phyloP scores from a whole-genome alignment of 2,329 filamentous ascomycete species.

The Pyrenochaeta sp. region DNA sequence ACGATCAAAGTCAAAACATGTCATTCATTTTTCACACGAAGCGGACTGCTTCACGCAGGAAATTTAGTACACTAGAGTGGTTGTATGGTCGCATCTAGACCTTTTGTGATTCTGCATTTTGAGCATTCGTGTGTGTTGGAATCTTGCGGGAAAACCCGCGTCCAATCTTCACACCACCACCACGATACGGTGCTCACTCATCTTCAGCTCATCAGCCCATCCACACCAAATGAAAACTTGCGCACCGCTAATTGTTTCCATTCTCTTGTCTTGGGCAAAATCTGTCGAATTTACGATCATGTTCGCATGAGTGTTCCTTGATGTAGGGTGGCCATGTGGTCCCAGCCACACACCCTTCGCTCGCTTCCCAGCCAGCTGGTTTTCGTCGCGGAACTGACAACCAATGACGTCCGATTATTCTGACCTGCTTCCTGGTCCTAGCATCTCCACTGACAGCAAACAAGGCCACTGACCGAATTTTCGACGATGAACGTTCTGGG shows the following conservation, averaged over 20 bases:
- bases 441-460: constrained; percentile 24
- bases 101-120: too few relatives aligned
- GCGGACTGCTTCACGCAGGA: too few relatives aligned
- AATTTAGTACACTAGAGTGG: too few relatives aligned
- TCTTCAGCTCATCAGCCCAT: constrained; percentile 22
- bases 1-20: background rate
- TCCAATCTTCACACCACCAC: constrained; percentile 1
- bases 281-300: constrained; percentile 8
- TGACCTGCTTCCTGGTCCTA: constrained; percentile 20
- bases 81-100: too few relatives aligned
- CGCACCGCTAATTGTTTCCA: constrained; percentile 8
- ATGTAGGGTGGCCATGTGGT: constrained; percentile 22
- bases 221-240: constrained; percentile 8
- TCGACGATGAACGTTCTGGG: constrained; percentile 14
- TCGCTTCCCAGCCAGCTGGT: constrained; percentile 16
- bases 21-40: too few relatives aligned
- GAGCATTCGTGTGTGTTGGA: too few relatives aligned
- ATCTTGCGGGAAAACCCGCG: too few relatives aligned
- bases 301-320: constrained; percentile 4
- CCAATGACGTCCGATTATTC: constrained; percentile 28
- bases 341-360: constrained; percentile 26
- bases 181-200: constrained; percentile 18
- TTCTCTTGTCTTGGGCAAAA: constrained; percentile 7
- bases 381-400: constrained; percentile 16
- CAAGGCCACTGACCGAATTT: constrained; percentile 21